These are phyloP conservation scores for Cryphonectria parasitica DNA, from an alignment of 2,329 filamentous ascomycete species.

Conservation along the genomic window DNA sequence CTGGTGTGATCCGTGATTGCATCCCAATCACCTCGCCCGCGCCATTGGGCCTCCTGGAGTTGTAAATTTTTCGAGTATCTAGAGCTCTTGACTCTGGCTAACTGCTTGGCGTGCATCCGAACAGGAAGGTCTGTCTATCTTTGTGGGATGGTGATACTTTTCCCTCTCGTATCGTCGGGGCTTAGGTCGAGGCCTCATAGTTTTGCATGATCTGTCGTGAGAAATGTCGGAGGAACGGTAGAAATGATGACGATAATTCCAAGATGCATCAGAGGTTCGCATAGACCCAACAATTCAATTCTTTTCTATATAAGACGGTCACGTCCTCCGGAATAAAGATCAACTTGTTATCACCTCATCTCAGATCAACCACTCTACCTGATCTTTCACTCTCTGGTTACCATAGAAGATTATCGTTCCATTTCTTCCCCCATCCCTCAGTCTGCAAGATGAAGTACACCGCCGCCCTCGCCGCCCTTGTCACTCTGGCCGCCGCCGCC, in stretches of 20 bases:
- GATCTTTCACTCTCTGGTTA: background rate
- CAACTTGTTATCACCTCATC: background rate
- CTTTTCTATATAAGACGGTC: conserved; percentile 6
- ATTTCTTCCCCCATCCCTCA: background rate
- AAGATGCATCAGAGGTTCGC: background rate
- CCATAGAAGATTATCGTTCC: too few species aligned
- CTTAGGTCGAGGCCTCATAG: background rate
- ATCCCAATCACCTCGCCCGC: background rate
- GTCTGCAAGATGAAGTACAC: conserved; percentile 54
- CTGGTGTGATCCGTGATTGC: background rate
- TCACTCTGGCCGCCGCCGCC: conserved; percentile 43
- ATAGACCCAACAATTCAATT: background rate
- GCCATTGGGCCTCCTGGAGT: background rate
- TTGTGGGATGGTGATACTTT: background rate
- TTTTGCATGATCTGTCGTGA: background rate
- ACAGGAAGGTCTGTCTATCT: background rate
- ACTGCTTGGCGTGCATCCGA: conserved; percentile 5
- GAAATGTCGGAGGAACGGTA: background rate
- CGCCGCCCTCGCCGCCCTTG: conserved; percentile 40
- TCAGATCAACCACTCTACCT: background rate
- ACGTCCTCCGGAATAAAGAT: background rate
- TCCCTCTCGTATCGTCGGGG: background rate
- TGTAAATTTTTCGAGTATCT: background rate
- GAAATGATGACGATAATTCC: background rate
- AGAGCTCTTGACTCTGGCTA: background rate